Conservation (phyloP, 2,329 filamentous ascomycete species). For the Helminthosporium solani region DNA sequence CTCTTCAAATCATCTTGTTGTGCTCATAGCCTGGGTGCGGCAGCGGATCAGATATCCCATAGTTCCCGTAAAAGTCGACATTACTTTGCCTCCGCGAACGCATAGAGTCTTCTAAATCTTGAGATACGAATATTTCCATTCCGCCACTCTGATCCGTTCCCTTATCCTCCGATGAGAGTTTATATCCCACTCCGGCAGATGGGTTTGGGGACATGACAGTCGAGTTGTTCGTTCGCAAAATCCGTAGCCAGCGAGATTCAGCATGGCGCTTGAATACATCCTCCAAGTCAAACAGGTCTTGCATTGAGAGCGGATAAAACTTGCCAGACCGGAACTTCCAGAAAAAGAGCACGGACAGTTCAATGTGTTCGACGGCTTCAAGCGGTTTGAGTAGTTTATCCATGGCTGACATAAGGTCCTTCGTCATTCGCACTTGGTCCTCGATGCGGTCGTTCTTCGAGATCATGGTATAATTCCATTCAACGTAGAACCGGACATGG, state of each 20-base stretch:
- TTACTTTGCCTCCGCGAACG: constrained; percentile 27
- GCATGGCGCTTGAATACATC: constrained; percentile 37
- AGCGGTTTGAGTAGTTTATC: constrained; percentile 29
- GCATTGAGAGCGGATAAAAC: constrained; percentile 37
- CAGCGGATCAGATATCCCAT: constrained; percentile 35
- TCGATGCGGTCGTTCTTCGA: constrained; percentile 23
- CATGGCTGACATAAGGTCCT: constrained; percentile 33
- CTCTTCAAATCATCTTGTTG: too few relatives aligned
- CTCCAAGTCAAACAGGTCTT: constrained; percentile 39
- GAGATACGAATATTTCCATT: constrained; percentile 39
- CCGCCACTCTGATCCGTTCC: constrained; percentile 37
- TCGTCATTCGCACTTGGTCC: constrained; percentile 35
- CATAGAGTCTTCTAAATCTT: constrained; percentile 37
- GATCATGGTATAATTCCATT: constrained; percentile 37
- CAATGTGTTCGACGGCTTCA: constrained; percentile 30
- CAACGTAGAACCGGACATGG: constrained; percentile 37
- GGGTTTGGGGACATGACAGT: constrained; percentile 20
- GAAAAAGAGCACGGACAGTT: constrained; percentile 37
- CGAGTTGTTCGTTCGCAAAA: constrained; percentile 27
- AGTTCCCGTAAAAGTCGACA: constrained; percentile 40
- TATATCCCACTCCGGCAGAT: constrained; percentile 37
- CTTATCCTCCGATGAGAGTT: constrained; percentile 34
- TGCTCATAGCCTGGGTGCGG: constrained; percentile 33
- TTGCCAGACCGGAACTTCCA: constrained; percentile 38
- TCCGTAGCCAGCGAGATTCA: constrained; percentile 32